Conservation (phyloP, 371 early-diverging fungal genomes). For the Apophysomyces ossiformis region DNA sequence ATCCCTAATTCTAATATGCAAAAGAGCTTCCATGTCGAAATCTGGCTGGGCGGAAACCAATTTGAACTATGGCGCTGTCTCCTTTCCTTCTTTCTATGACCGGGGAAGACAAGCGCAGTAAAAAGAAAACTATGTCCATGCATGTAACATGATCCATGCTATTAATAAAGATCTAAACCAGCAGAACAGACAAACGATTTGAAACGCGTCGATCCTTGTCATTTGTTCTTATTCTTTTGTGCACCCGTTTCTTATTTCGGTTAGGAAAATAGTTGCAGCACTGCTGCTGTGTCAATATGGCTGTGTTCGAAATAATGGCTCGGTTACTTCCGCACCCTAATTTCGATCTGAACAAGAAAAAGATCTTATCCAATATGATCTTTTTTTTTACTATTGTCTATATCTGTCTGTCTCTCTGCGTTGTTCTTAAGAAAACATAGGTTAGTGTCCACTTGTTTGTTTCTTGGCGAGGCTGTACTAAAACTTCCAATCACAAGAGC, state of each 20-base stretch:
- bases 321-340: not conserved
- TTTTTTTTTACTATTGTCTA: too few relatives aligned
- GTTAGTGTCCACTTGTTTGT: not conserved
- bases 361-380: too few relatives aligned
- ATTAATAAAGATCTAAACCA: not conserved
- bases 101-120: too few relatives aligned
- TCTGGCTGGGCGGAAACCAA: too few relatives aligned
- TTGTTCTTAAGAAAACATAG: not conserved
- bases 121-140: not conserved
- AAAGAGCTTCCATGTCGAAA: too few relatives aligned
- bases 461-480: not conserved
- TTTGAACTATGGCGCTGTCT: too few relatives aligned
- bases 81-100: too few relatives aligned
- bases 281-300: not conserved
- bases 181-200: not conserved
- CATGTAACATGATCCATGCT: not conserved
- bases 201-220: constrained; percentile 4
- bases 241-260: too few relatives aligned
- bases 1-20: too few relatives aligned
- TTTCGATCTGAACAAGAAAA: not conserved
- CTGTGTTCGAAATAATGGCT: not conserved
- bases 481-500: not conserved
- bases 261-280: too few relatives aligned
- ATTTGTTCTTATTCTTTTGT: not conserved
- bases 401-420: too few relatives aligned